A percentile compares a stretch with the other conserved stretches of the same genome.
These are phyloP conservation scores for Schoenoplectus triqueter DNA, from an alignment of 202 grass and related monocot genomes.

Conservation along the genomic window DNA sequence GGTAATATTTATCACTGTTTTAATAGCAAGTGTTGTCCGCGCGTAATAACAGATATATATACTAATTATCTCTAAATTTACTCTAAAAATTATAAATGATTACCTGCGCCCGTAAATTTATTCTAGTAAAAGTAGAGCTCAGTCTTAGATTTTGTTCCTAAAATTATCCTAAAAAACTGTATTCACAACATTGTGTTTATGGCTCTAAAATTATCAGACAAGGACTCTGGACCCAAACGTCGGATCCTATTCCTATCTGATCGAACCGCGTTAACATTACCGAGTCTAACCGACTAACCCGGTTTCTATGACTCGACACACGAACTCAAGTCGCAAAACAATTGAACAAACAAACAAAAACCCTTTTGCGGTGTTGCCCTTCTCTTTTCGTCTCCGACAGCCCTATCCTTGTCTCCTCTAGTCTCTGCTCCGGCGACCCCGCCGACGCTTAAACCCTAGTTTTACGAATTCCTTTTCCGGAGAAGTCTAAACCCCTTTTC, in stretches of 20 bases:
- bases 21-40: no score
- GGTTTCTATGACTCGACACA: not conserved
- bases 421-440: constrained; percentile 12
- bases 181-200: no score
- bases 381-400: constrained; percentile 1
- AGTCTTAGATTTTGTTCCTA: no score
- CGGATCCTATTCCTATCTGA: not conserved
- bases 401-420: not conserved
- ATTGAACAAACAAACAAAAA: not conserved
- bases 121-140: no score
- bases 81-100: no score
- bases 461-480: not conserved
- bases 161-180: no score
- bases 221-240: no score
- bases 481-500: not conserved
- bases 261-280: not conserved
- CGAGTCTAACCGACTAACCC: not conserved
- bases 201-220: no score
- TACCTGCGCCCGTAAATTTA: no score
- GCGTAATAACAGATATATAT: no score
- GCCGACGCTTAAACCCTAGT: constrained; percentile 25
- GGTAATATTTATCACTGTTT: no score
- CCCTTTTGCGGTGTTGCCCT: not conserved
- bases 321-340: constrained; percentile 11
- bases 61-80: no score